These are phyloP conservation scores for Venturia oleaginea DNA, from an alignment of 2,329 filamentous ascomycete species.

Conservation along the genomic window DNA sequence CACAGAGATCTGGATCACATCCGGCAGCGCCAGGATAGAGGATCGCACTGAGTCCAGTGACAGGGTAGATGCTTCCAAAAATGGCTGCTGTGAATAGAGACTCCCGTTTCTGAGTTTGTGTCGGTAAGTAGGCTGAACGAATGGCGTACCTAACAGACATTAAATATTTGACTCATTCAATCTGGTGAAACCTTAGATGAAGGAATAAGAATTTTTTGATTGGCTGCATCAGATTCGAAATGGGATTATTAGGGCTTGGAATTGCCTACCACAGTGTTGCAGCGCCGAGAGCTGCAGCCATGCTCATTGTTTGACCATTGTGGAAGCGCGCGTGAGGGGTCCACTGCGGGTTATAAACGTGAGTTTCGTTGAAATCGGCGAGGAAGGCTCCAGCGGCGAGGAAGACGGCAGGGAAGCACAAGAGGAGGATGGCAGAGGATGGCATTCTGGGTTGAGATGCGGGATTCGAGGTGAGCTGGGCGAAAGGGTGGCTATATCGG, in stretches of 20 bases:
- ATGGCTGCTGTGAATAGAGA: conserved; percentile 26
- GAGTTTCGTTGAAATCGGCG: conserved; percentile 33
- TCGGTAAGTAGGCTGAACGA: neutral
- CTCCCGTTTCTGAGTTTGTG: neutral
- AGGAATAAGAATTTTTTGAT: too few species aligned
- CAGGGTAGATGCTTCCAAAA: conserved; percentile 36
- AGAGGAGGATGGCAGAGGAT: conserved; percentile 22
- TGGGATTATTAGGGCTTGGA: neutral
- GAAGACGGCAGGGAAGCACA: conserved; percentile 24
- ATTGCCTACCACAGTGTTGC: neutral
- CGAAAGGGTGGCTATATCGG: neutral
- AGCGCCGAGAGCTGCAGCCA: conserved; percentile 28
- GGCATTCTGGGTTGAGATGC: neutral
- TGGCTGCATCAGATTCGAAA: too few species aligned
- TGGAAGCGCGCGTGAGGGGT: conserved; percentile 37
- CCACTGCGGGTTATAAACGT: conserved; percentile 41
- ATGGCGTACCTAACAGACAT: conserved; percentile 11
- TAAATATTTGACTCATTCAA: too few species aligned
- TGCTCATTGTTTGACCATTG: conserved; percentile 19
- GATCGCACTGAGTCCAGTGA: conserved; percentile 35
- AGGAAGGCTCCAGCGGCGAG: conserved; percentile 26
- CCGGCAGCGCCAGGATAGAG: conserved; percentile 38
- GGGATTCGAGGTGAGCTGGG: neutral
- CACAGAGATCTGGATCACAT: conserved; percentile 39
- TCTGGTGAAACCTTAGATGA: too few species aligned